Evolutionary conservation across 2,329 filamentous ascomycete genomes (phyloP), one percentile per base, ranked within the genome.

Genomic region (Aspergillus sp.): DNA sequence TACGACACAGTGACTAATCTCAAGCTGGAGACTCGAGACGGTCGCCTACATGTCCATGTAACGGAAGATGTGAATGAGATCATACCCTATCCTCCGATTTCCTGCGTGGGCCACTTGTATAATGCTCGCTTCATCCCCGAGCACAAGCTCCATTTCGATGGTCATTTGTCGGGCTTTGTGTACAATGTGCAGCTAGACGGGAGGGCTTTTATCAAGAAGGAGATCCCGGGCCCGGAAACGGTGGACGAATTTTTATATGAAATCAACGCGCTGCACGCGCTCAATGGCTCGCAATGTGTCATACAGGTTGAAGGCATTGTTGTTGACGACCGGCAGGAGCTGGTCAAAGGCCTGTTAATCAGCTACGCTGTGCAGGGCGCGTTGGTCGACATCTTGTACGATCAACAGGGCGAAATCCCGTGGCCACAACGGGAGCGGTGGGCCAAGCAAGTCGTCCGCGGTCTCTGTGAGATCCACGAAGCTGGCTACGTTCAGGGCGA

Each of bases 181-280:
- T 98, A 96, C 69, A 93, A 93, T 56, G 86, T 98, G 35, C 72
- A 67, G 10, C 74, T 86, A 22, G 67, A 74, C 36, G 78, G 74
- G 7, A 65, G 71, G 36, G 66, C 76, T 2, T 80, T 86, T 48
- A 94, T 98, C 61, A 96, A 96, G 60, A 98, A 98, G 58, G 91
- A 98, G 53, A 96, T 98, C 11, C 91, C 91, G 1, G 88, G 89
- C 1, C 89, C 88, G 2, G 89, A 96, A 49, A 91, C 85, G 0
- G 80, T 96, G 13, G 89, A 96, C 41, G 91, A 96, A 56, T 98
- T 98, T 51, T 67, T 96, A 2, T 98, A 98, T 57, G 91, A 98
- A 61, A 83, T 95, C 55, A 95, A 96, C 56, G 89, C 89, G 3
- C 74, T 98, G n/a, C 80, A 82, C 56, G 76, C 77, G 17, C 68